Percentiles rank a stretch among this genome's conserved stretches.
Conservation (phyloP, 164 flowering plant species). For the Vitis rupestris region DNA sequence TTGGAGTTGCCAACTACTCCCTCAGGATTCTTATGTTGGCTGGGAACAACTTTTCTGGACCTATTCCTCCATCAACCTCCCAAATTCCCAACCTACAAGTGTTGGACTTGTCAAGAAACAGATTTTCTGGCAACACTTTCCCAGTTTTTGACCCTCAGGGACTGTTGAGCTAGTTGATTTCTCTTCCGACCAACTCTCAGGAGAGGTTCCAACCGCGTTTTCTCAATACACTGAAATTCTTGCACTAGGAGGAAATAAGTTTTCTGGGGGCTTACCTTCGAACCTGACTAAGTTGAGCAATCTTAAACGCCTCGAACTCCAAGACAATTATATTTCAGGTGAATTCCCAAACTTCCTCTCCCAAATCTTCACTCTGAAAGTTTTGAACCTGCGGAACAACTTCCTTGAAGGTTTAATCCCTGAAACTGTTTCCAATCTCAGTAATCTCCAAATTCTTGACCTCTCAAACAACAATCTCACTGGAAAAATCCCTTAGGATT, state of each 20-base stretch:
- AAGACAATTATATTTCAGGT: not conserved
- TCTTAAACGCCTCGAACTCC: not conserved
- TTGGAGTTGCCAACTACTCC: not conserved
- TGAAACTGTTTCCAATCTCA: too few relatives aligned
- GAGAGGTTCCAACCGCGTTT: not conserved
- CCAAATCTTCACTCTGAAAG: not conserved
- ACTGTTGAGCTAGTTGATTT: not conserved
- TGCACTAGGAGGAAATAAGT: not conserved
- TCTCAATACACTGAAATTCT: not conserved
- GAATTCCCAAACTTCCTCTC: not conserved
- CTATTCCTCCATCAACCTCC: not conserved
- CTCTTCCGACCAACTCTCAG: not conserved
- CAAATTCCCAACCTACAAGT: not conserved
- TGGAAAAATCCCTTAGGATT: too few relatives aligned
- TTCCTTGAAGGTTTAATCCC: too few relatives aligned
- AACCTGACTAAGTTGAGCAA: not conserved
- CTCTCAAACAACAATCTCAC: too few relatives aligned
- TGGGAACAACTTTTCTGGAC: not conserved
- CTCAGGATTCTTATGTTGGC: not conserved
- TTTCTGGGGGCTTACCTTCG: not conserved
- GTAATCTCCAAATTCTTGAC: too few relatives aligned
- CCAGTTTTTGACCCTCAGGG: too few relatives aligned
- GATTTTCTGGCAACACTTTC: too few relatives aligned
- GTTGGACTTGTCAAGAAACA: not conserved
- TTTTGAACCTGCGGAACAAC: too few relatives aligned